Base-by-base conservation (phyloP, 208 protist species). In the Trypanosoma congolense region DNA sequence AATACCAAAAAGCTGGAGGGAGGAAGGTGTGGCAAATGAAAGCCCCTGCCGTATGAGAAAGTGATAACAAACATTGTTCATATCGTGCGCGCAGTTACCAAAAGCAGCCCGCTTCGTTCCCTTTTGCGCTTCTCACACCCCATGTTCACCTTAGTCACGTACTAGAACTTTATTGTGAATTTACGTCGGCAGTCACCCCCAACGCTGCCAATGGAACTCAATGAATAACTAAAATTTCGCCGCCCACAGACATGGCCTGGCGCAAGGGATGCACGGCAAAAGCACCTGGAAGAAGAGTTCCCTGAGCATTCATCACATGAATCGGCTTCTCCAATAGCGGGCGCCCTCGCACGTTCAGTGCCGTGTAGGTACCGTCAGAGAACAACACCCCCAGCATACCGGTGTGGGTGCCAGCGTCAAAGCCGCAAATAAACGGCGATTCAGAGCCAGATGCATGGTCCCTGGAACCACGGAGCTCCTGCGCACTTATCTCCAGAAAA, bases 191-290 rank as follows among this genome's bases (percentile, higher is more conserved):
- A 16, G 12, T 38, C 9, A 38, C 6, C 12, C 33, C 6, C 12
- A 38, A 38, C 6, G 12, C 12, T 38, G 33, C 33, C 0, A 38
- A 38, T 12, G 33, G 33, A 38, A 38, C 33, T 38, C 36, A 68
- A 0, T 89, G 77, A 40, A 90, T 51, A 49, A 77, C 78, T 57
- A 91, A 56, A n/a, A 94, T 57, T 26, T 92, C 83, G 3, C 83
- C 81, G 16, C 81, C 81, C 48, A 79, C 80, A 4, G 77, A 61
- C 74, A 92, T 78, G 18, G 87, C 47, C 5, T 80, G 83, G 0
- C 81, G 75, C 24, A 94, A 60, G n/a, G 87, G 83, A 57, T 94
- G 87, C 18, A 76, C 72, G 9, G 70, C 65, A 54, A 69, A 88
- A 60, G 70, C 83, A 47, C 65, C 56, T 2, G 79, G 70, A 18